Evolutionary conservation across 495 filamentous ascomycete species (phyloP).

Genomic region (Xylaria grammica): DNA sequence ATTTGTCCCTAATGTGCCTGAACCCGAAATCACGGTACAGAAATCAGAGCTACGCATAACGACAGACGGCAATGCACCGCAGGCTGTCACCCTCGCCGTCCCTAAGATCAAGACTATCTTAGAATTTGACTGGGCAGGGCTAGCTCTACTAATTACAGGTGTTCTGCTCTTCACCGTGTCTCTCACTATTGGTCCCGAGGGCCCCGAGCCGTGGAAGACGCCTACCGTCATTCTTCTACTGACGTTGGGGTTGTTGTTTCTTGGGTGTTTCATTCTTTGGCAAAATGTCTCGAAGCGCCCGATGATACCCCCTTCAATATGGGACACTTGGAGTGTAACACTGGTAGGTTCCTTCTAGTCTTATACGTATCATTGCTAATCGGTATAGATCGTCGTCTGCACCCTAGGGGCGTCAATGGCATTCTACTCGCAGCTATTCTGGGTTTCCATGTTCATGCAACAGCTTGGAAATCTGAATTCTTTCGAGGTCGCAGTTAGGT

Average conservation of each 20-base stretch:
- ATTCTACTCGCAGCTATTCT: constrained; percentile 46
- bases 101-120: constrained; percentile 41
- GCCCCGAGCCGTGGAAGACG: constrained; percentile 59
- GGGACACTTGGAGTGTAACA: constrained; percentile 39
- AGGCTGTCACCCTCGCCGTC: constrained; percentile 58
- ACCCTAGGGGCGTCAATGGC: constrained; percentile 42
- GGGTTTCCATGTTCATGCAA: constrained; percentile 47
- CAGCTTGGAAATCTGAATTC: constrained; percentile 37
- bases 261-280: constrained; percentile 61
- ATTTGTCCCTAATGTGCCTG: constrained; percentile 32
- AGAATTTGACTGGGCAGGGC: constrained; percentile 43
- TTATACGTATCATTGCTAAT: not conserved
- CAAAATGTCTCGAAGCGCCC: constrained; percentile 44
- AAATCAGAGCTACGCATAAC: constrained; percentile 47
- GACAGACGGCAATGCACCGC: constrained; percentile 56
- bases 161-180: constrained; percentile 39
- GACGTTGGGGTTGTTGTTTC: constrained; percentile 56
- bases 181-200: constrained; percentile 40
- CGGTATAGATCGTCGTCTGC: constrained; percentile 34
- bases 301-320: constrained; percentile 42
- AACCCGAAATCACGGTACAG: constrained; percentile 23
- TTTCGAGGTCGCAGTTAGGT: constrained; percentile 39
- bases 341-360: constrained; percentile 28
- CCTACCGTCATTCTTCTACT: constrained; percentile 63
- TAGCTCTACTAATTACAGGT: constrained; percentile 38